Base-by-base conservation (phyloP, 106 monocot species). In the Cymbidium sinense region DNA sequence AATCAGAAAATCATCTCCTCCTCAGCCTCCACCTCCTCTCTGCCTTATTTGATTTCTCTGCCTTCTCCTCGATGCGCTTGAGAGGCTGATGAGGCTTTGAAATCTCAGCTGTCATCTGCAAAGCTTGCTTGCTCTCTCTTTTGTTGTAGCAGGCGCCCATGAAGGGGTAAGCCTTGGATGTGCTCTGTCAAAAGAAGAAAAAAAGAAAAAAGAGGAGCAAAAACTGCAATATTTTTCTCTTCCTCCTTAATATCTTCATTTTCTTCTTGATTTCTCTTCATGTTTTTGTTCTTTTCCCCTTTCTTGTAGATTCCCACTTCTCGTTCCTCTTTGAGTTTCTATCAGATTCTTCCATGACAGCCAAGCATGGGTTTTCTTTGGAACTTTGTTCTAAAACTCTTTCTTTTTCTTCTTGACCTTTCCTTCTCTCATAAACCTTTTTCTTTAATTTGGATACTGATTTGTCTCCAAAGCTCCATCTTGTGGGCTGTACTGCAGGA, bases 111-210 rank as follows among this genome's bases (percentile, higher is more conserved):
- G 1, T 13, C 47, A 13, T 41, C 37, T 19, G 18, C 33, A 67
- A 62, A 62, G 27, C 61, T 62, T 62, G 61, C 27, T 27, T 62
- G 61, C n/a, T 62, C 61, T 62, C n/a, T 25, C 12, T 62, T 54
- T 25, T 62, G 61, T 62, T 62, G 34, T 34, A 20, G 21, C 2
- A 7, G 28, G 50, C 21, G 64, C 19, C n/a, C 50, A 79, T 76
- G 79, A 62, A n/a, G 51, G 47, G 70, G 83, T 76, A 76, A 79
- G 69, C 33, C 9, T 52, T 58, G 71, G 31, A 70, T 19, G 43
- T 27, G 76, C 34, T 29, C 34, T 25, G 9, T 44, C 13, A 13
- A n/a, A n/a, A 4, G 33, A 58, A 28, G 64, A 43, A 25, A 27
- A 61, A 62, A 11, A 27, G 15, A 8, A 62, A 62, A 61, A 61